A percentile compares a stretch with the other conserved stretches of the same genome.
Conservation (phyloP, 192 early-diverging fungal species). For the Diversispora epigaea region DNA sequence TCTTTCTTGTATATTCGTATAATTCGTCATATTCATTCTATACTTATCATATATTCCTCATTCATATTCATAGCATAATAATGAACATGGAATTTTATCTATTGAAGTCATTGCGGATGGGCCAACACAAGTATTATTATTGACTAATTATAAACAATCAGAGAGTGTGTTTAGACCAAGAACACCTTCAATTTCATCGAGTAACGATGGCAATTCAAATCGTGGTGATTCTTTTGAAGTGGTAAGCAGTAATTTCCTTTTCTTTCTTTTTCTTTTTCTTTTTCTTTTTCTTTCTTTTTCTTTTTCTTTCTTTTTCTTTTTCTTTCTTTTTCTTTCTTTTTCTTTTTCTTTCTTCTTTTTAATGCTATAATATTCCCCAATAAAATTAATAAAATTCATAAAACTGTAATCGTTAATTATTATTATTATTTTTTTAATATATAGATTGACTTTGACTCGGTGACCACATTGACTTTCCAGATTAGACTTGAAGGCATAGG, state of each 20-base stretch:
- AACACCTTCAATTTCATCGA: conserved; percentile 27
- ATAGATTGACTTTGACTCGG: conserved; percentile 50
- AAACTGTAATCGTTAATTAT: too few species aligned
- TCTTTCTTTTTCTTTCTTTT: not conserved
- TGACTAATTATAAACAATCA: conserved; percentile 65
- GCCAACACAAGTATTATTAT: conserved; percentile 63
- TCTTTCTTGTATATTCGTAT: not conserved
- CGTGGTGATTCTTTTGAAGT: conserved; percentile 25
- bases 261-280: not conserved
- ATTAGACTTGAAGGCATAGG: conserved; percentile 86
- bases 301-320: too few species aligned
- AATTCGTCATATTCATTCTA: not conserved
- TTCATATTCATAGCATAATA: conserved; percentile 11
- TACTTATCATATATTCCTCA: not conserved
- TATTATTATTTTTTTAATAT: conserved; percentile 43
- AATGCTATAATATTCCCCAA: too few species aligned
- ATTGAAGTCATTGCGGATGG: conserved; percentile 76
- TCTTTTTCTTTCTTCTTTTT: not conserved
- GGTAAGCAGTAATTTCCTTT: conserved; percentile 1
- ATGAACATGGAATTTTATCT: conserved; percentile 51
- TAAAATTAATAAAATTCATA: too few species aligned
- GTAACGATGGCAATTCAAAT: not conserved
- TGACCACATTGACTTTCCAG: conserved; percentile 61
- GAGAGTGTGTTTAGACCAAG: conserved; percentile 61
- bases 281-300: not conserved